Evolutionary conservation across 768 basidiomycete genomes (phyloP), one percentile per base, ranked within the genome.

Genomic region (Candolleomyces efflorescens): DNA sequence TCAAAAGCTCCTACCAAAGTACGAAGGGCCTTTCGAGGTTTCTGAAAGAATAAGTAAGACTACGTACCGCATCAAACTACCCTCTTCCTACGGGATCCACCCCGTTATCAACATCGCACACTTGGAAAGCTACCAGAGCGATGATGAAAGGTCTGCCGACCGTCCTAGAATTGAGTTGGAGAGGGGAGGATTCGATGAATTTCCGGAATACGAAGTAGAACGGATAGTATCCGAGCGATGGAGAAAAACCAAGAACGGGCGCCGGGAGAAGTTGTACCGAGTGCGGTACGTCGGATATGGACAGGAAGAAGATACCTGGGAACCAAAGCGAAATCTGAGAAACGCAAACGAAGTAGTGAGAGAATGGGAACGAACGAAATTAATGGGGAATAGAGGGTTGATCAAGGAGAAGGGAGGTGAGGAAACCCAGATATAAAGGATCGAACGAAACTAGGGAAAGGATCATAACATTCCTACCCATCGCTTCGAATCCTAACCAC

Each of bases 191-290:
- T 49, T 49, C 48, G 12, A 63, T 1, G 56, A 63, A 0, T 18
- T 63, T 3, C 54, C 41, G 12, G 68, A 69, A 49, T 47, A 38
- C 12, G 67, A 70, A 53, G 60, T 70, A 0, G 64, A 68, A 22
- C 15, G 20, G 10, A 68, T 70, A 1, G 37, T 69, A 2, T 47
- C 15, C 0, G 55, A 56, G 18, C 6, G 27, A 38, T 15, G 17
- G 18, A n/a, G n/a, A 0, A 56, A 49, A 24, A 5, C 6, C 3
- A 17, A 6, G 43, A 17, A 15, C 17, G 43, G 43, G 1, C 43
- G 43, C 1, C 6, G 43, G 3, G 43, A 44, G 17, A 44, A 22
- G 20, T 5, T n/a, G 5, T 44, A 44, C 43, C 7, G 5, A 10
- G 43, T 44, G 9, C 6, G 43, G 17, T 44, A 22, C 6, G 6